Evolutionary conservation across 139 green algal genomes (phyloP).

Genomic region (Ostreobium quekettii): DNA sequence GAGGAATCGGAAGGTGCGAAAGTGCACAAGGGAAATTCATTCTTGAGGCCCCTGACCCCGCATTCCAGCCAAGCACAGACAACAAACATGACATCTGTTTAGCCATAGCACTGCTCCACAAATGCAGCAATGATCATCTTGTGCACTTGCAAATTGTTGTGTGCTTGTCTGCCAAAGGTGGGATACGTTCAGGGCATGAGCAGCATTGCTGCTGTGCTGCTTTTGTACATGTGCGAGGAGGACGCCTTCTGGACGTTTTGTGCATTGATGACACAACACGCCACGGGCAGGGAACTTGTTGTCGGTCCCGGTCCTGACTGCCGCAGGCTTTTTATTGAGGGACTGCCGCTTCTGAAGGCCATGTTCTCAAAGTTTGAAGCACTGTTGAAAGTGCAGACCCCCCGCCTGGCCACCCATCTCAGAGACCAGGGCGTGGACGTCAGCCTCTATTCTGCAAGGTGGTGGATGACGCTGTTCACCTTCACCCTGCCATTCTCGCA

Average conservation of each 20-base stretch:
- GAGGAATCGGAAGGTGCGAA: too few species aligned
- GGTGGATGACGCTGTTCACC: conserved; percentile 85
- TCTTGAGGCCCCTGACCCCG: too few species aligned
- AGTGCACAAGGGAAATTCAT: too few species aligned
- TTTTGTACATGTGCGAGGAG: conserved; percentile 83
- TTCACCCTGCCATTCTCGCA: conserved; percentile 75
- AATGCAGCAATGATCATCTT: too few species aligned
- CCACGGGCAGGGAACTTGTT: background rate
- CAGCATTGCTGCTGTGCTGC: conserved; percentile 72
- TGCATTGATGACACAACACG: conserved; percentile 46
- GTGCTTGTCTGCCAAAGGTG: too few species aligned
- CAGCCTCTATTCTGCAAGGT: conserved; percentile 69
- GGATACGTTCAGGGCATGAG: conserved; percentile 88
- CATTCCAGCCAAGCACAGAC: too few species aligned
- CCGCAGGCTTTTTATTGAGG: conserved; percentile 3
- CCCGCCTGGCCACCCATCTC: conserved; percentile 45
- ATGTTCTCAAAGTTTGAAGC: conserved; percentile 22
- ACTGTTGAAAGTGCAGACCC: conserved; percentile 40
- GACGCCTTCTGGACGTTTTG: conserved; percentile 84
- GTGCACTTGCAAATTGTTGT: too few species aligned
- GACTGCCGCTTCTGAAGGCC: background rate
- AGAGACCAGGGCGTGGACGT: conserved; percentile 35
- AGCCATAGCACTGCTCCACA: too few species aligned
- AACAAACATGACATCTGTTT: too few species aligned
- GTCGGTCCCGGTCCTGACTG: background rate